A percentile compares a stretch with the other conserved stretches of the same genome.
phyloP scores from a whole-genome alignment of 177 flowering plant genomes.

The Vitis hybrid region DNA sequence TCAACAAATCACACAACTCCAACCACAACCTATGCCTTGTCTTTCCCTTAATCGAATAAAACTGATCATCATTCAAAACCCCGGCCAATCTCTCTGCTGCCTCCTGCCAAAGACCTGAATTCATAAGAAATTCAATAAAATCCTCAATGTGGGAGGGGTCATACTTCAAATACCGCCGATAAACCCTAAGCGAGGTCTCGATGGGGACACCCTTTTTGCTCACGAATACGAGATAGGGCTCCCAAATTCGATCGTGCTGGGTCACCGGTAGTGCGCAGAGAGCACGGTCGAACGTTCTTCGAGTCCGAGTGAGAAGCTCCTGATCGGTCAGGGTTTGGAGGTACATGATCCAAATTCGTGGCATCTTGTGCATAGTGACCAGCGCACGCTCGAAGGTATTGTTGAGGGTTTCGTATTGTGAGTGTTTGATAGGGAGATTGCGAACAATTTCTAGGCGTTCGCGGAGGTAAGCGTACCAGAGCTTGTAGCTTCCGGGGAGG shows the following conservation, averaged over 20 bases:
- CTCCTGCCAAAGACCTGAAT: conserved; percentile 81
- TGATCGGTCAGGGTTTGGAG: conserved; percentile 57
- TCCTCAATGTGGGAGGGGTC: conserved; percentile 92
- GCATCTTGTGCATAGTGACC: conserved; percentile 97
- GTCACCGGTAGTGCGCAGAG: conserved; percentile 93
- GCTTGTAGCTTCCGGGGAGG: conserved; percentile 91
- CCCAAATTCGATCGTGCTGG: conserved; percentile 95
- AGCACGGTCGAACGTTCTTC: conserved; percentile 80
- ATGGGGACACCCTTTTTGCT: conserved; percentile 80
- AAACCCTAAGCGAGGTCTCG: conserved; percentile 89
- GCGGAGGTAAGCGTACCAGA: conserved; percentile 88
- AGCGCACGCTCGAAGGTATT: conserved; percentile 90
- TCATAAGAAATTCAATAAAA: conserved; percentile 76
- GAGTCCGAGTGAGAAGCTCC: conserved; percentile 56
- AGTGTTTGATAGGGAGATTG: conserved; percentile 55
- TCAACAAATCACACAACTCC: conserved; percentile 85
- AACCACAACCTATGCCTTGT: conserved; percentile 84
- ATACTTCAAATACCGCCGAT: conserved; percentile 84
- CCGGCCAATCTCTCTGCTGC: conserved; percentile 82
- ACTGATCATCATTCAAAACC: conserved; percentile 80
- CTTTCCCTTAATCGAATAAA: conserved; percentile 82
- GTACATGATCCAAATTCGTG: conserved; percentile 89
- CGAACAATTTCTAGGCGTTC: conserved; percentile 76
- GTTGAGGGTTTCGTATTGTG: conserved; percentile 64
- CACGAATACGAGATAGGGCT: conserved; percentile 63